Evolutionary conservation across 345 rosid species (phyloP).

Genomic region (Raphanus raphanistrum): DNA sequence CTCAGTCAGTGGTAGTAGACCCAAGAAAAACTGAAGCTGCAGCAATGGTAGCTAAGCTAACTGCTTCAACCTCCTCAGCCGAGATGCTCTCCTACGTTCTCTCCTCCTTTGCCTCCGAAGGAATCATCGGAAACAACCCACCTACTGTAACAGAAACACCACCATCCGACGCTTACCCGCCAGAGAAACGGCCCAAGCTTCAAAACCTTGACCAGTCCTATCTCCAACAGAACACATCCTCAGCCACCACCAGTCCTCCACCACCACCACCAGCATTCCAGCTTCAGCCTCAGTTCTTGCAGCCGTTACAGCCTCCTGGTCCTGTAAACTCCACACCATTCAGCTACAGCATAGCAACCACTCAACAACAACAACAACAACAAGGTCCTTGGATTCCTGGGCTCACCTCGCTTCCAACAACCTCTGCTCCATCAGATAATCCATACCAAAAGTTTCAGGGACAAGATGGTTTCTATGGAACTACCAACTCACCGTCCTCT

Average conservation of each 20-base stretch:
- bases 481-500: constrained; percentile 59
- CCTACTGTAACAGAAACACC: constrained; percentile 30
- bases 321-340: constrained; percentile 49
- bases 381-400: constrained; percentile 45
- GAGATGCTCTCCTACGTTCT: constrained; percentile 92
- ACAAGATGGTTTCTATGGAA: constrained; percentile 69
- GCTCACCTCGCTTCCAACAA: constrained; percentile 46
- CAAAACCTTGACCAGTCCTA: constrained; percentile 57
- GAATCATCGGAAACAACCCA: constrained; percentile 50
- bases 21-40: constrained; percentile 80
- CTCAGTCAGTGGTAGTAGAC: constrained; percentile 53
- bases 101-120: constrained; percentile 90
- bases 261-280: constrained; percentile 56
- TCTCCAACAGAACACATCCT: constrained; percentile 55
- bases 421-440: constrained; percentile 49
- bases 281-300: constrained; percentile 48
- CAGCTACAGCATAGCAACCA: constrained; percentile 49
- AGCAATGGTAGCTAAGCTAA: constrained; percentile 79
- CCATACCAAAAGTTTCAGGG: constrained; percentile 64
- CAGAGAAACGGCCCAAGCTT: constrained; percentile 75
- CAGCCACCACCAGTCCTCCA: constrained; percentile 54
- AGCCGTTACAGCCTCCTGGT: constrained; percentile 57
- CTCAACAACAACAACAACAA: constrained; percentile 44
- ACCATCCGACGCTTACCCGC: constrained; percentile 46
- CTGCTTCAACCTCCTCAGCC: constrained; percentile 89